A percentile compares a stretch with the other conserved stretches of the same genome.
phyloP scores from a whole-genome alignment of 345 rosid species.

The Populus nigra region DNA sequence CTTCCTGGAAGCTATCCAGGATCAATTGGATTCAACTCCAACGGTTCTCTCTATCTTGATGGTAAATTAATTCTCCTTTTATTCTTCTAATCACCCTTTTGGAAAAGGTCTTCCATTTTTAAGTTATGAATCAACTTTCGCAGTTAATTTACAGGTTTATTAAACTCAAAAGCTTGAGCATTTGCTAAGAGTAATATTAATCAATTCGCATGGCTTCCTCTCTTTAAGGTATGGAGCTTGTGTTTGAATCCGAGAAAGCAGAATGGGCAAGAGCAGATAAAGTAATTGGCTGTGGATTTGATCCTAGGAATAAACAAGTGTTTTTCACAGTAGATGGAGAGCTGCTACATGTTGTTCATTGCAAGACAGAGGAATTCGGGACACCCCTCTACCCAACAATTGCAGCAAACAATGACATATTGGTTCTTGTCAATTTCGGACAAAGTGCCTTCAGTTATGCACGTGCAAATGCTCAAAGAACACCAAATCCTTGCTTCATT shows the following conservation, averaged over 20 bases:
- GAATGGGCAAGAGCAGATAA: conserved; percentile 48
- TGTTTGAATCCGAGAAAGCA: conserved; percentile 44
- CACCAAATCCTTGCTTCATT: conserved; percentile 65
- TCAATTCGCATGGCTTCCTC: background rate
- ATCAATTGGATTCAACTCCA: conserved; percentile 84
- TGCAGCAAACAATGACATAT: conserved; percentile 46
- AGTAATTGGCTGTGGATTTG: conserved; percentile 69
- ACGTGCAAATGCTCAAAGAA: conserved; percentile 53
- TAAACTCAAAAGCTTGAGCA: background rate
- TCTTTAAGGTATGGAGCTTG: conserved; percentile 62
- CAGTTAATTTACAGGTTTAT: background rate
- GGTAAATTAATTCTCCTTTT: conserved; percentile 41
- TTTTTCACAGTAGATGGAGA: conserved; percentile 57
- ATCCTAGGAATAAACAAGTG: conserved; percentile 60
- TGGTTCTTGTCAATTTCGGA: conserved; percentile 56
- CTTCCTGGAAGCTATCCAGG: conserved; percentile 84
- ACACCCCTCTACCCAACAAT: conserved; percentile 60
- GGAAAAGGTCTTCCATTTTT: background rate
- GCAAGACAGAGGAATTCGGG: conserved; percentile 57
- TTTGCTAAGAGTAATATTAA: background rate
- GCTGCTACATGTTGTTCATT: conserved; percentile 47
- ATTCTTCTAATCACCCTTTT: background rate
- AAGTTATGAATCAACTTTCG: background rate
- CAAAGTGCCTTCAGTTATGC: conserved; percentile 51
- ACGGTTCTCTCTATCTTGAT: conserved; percentile 77